Base-by-base conservation (phyloP, 305 asterid genomes). In the Fraxinus floribunda region DNA sequence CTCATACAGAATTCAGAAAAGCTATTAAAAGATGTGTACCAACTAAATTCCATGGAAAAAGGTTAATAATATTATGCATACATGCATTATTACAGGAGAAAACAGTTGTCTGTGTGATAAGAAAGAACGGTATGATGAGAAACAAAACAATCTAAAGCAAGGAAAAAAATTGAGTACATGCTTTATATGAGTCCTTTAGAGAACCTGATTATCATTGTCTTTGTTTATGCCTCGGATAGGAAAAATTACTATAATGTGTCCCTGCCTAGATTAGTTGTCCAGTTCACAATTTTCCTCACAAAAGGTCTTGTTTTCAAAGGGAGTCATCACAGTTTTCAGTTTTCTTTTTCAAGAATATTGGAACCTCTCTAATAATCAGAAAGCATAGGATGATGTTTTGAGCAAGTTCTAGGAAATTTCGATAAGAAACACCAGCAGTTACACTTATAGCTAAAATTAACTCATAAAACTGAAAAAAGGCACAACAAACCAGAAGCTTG, bases 401-500 rank as follows among this genome's bases (percentile, higher is more conserved):
- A 29, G 22, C 75, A 30, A 70, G 18, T 70, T 13, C 38, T 30
- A 2, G 41, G 39, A 11, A 68, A 70, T 70, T 70, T 29, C 18
- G 13, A 29, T 24, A 30, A 24, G 15, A 41, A 38, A 16, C 83
- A 32, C 55, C 52, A 46, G 71, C 32, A 26, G 35, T 76, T 57
- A 57, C 60, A 24, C 72, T 84, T 20, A 81, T 75, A 44, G 77
- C 72, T 36, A 49, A 34, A 84, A 71, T 35, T 30, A 16, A 79
- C 30, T 16, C 29, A 9, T 16, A 49, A 52, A 76, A 30, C 39
- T 57, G 55, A 75, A 78, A 84, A 38, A 29, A 77, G 76, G 62
- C 15, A 79, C 7, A 38, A 86, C 89, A 38, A 78, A 94, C 98
- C 99, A 78, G 98, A 88, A 87, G 98, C 98, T 90, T 95, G 99